These are phyloP conservation scores for Clonostachys solani DNA, from an alignment of 2,329 filamentous ascomycete species.

Conservation along the genomic window DNA sequence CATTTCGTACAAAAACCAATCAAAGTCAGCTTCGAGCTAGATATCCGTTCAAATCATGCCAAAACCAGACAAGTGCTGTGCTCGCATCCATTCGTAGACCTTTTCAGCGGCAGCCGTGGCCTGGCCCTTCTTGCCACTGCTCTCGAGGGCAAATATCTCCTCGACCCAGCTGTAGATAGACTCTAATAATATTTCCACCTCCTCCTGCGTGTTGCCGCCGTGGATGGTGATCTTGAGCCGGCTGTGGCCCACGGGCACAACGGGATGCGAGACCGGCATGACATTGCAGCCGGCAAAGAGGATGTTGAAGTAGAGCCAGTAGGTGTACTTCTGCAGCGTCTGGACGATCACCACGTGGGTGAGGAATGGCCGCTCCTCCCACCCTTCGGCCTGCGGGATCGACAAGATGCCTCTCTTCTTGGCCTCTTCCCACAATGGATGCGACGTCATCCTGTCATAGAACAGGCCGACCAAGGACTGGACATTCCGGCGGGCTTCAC, in stretches of 20 bases:
- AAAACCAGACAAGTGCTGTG: too few species aligned
- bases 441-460: slow-evolving; percentile 9
- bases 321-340: slow-evolving; percentile 10
- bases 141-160: background rate
- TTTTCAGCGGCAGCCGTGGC: too few species aligned
- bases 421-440: slow-evolving; percentile 11
- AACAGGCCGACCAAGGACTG: slow-evolving; percentile 12
- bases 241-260: slow-evolving; percentile 29
- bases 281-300: slow-evolving; percentile 9
- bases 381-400: slow-evolving; percentile 16
- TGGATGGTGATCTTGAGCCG: slow-evolving; percentile 34
- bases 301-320: slow-evolving; percentile 14
- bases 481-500: background rate
- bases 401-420: slow-evolving; percentile 11
- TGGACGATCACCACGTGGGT: slow-evolving; percentile 18
- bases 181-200: slow-evolving; percentile 18
- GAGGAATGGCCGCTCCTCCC: slow-evolving; percentile 7
- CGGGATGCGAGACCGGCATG: slow-evolving; percentile 27
- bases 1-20: too few species aligned
- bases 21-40: too few species aligned
- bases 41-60: too few species aligned
- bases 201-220: slow-evolving; percentile 28
- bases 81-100: too few species aligned
- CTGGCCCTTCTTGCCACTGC: background rate
- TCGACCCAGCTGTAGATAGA: background rate